Conservation (phyloP, 73 alveolate genomes). For the Paramecium biaurelia region DNA sequence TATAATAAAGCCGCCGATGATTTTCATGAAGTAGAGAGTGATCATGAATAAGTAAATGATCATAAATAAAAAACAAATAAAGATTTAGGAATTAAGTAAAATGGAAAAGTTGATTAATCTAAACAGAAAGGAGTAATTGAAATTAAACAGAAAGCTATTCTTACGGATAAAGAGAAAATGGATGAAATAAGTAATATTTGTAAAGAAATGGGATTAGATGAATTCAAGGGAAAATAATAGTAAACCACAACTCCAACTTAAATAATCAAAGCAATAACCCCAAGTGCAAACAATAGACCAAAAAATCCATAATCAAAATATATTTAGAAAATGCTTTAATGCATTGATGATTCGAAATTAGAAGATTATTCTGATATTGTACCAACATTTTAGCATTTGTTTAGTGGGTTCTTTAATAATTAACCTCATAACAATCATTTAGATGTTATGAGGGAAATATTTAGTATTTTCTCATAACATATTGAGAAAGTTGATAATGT, state of each 20-base stretch:
- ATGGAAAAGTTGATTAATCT: neutral
- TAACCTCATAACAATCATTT: constrained; percentile 37
- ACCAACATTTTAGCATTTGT: constrained; percentile 38
- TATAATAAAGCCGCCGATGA: neutral
- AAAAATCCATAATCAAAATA: constrained; percentile 27
- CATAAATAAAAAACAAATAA: neutral
- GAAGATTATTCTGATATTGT: constrained; percentile 43
- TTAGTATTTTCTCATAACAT: neutral
- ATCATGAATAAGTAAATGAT: neutral
- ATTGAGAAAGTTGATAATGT: constrained; percentile 61
- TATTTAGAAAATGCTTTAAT: constrained; percentile 29
- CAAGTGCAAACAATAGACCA: constrained; percentile 10
- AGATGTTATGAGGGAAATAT: constrained; percentile 59
- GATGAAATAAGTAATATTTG: neutral
- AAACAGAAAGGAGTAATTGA: neutral
- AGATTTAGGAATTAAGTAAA: neutral
- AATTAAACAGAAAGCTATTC: neutral
- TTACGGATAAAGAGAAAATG: neutral
- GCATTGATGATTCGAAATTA: constrained; percentile 28
- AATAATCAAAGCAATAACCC: neutral
- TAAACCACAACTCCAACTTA: neutral
- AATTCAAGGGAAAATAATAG: neutral
- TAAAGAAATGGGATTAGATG: constrained; percentile 14
- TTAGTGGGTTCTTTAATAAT: constrained; percentile 34
- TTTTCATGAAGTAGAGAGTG: neutral